These are phyloP conservation scores for Ogataea dorogensis DNA, from an alignment of 805 yeast species.

Conservation along the genomic window DNA sequence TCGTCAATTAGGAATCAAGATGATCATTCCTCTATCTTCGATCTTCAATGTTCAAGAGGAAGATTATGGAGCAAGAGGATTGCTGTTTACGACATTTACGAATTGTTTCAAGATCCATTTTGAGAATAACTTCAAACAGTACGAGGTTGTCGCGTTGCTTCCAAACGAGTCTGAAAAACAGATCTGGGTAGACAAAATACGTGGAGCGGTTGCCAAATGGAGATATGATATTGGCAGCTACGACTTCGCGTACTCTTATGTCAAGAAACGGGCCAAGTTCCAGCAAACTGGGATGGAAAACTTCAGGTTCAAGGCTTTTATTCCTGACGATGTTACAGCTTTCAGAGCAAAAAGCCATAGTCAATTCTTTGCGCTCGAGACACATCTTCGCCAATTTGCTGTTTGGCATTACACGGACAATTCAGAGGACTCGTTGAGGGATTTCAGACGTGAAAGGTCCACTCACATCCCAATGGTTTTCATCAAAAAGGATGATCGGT, in stretches of 20 bases:
- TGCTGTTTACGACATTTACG: slow-evolving; percentile 32
- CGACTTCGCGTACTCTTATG: slow-evolving; percentile 28
- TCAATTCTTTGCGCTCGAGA: slow-evolving; percentile 25
- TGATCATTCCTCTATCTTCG: slow-evolving; percentile 48
- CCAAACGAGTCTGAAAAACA: slow-evolving; percentile 34
- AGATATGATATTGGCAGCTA: slow-evolving; percentile 34
- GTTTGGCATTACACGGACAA: slow-evolving; percentile 12
- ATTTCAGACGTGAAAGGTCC: slow-evolving; percentile 9
- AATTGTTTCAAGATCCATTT: slow-evolving; percentile 44
- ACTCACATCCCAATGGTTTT: slow-evolving; percentile 5
- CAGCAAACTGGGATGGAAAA: slow-evolving; percentile 8
- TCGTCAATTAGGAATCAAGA: slow-evolving; percentile 36
- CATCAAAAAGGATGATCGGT: slow-evolving; percentile 22
- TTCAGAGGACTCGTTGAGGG: slow-evolving; percentile 14
- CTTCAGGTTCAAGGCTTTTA: slow-evolving; percentile 16
- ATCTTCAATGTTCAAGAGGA: slow-evolving; percentile 25
- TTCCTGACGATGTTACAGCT: slow-evolving; percentile 18
- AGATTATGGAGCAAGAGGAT: slow-evolving; percentile 22
- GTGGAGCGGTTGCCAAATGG: slow-evolving; percentile 9
- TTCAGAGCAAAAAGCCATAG: slow-evolving; percentile 16
- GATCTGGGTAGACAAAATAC: slow-evolving; percentile 41
- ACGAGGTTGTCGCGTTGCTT: slow-evolving; percentile 44
- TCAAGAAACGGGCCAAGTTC: slow-evolving; percentile 17
- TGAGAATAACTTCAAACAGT: slow-evolving; percentile 41
- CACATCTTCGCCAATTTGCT: slow-evolving; percentile 24